Percentiles rank a stretch among this genome's conserved stretches.
Evolutionary conservation across 2,329 filamentous ascomycete genomes (phyloP).

Genomic region (Rosellinia necatrix): DNA sequence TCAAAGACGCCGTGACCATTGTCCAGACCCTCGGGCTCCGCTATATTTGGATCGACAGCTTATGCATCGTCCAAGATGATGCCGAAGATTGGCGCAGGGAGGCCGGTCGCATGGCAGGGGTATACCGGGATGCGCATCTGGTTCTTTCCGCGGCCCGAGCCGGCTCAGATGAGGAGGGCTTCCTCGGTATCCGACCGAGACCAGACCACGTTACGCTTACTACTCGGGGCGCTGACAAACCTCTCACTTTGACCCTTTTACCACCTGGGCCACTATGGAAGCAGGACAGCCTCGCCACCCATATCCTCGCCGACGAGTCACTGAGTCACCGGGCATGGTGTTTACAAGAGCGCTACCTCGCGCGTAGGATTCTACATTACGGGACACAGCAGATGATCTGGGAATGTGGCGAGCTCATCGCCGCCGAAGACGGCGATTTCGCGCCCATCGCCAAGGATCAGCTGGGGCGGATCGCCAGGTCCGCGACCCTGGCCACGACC

Average conservation of each 20-base stretch:
- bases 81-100: conserved; percentile 19
- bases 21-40: conserved; percentile 12
- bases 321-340: conserved; percentile 31
- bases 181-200: background rate
- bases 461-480: conserved; percentile 18
- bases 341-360: conserved; percentile 30
- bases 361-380: conserved; percentile 27
- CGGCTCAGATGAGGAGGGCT: conserved; percentile 10
- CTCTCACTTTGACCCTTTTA: background rate
- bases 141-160: conserved; percentile 16
- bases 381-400: conserved; percentile 29
- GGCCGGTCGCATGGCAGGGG: conserved; percentile 10
- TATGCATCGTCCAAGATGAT: conserved; percentile 10
- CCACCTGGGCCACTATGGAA: background rate
- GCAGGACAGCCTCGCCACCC: background rate
- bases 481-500: conserved; percentile 9
- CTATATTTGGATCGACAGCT: conserved; percentile 21
- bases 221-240: background rate
- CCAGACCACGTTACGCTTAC: background rate
- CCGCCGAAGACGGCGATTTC: conserved; percentile 29
- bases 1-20: conserved; percentile 7
- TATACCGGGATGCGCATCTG: conserved; percentile 18
- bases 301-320: conserved; percentile 16
- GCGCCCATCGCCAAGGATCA: background rate
- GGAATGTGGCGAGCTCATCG: conserved; percentile 28